Evolutionary conservation across 805 yeast species (phyloP).

Genomic region (Wickerhamiella nectarea): DNA sequence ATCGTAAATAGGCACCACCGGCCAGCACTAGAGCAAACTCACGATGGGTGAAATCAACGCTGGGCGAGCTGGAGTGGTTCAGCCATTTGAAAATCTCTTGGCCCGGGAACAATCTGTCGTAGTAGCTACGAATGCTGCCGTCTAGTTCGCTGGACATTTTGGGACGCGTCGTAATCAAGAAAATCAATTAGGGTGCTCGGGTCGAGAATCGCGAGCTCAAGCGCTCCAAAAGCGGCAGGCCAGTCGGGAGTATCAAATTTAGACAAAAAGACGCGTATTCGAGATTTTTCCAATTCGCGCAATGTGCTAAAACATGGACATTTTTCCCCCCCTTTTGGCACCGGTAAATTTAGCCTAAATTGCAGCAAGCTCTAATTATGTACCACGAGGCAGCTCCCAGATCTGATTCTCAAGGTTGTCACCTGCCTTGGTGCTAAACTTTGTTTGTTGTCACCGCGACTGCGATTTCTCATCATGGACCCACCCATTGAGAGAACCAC

Average conservation of each 20-base stretch:
- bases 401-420: not conserved
- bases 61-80: conserved; percentile 67
- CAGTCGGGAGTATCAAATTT: too few species aligned
- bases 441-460: not conserved
- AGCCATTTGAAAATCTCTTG: conserved; percentile 75
- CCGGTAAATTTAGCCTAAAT: too few species aligned
- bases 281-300: too few species aligned
- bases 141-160: not conserved
- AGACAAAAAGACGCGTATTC: too few species aligned
- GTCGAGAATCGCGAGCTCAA: not conserved
- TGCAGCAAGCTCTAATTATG: too few species aligned
- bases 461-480: not conserved
- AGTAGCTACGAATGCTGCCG: conserved; percentile 16
- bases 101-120: conserved; percentile 49
- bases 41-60: conserved; percentile 67
- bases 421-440: too few species aligned
- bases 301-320: too few species aligned
- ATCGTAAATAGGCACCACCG: conserved; percentile 81
- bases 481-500: not conserved
- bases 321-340: too few species aligned
- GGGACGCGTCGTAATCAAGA: not conserved
- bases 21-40: conserved; percentile 87
- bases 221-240: too few species aligned
- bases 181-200: not conserved
- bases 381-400: not conserved